Conservation (phyloP, 2,329 filamentous ascomycete genomes). For the Penicillium sp. region DNA sequence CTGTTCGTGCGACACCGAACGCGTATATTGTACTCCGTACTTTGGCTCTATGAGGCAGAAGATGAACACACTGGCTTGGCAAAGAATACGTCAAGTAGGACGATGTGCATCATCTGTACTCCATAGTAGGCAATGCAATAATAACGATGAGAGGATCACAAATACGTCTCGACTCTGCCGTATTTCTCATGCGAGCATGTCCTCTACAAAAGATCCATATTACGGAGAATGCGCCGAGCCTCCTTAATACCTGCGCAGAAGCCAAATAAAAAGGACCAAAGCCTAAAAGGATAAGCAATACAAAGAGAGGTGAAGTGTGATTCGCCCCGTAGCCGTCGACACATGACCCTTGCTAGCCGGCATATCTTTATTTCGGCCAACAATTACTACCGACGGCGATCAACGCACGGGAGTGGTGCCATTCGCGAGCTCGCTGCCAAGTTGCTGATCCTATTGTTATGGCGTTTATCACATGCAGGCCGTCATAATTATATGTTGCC, state of each 20-base stretch:
- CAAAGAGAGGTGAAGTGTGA: no score
- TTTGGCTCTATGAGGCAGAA: background rate
- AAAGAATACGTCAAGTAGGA: no score
- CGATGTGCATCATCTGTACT: no score
- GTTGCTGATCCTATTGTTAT: background rate
- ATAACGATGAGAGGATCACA: no score
- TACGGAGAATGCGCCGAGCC: background rate
- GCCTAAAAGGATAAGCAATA: background rate
- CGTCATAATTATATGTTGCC: slow-evolving; percentile 1
- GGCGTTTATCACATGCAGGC: background rate
- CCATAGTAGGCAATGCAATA: background rate
- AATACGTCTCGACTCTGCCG: background rate
- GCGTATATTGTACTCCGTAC: slow-evolving; percentile 6
- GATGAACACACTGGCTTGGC: background rate
- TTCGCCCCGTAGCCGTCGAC: background rate
- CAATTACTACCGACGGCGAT: background rate
- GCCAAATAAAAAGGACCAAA: background rate
- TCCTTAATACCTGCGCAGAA: background rate
- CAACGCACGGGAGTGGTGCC: background rate
- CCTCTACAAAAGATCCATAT: background rate
- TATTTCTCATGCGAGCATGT: no score
- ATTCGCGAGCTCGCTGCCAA: background rate
- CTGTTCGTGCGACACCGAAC: slow-evolving; percentile 12
- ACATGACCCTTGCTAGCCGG: background rate
- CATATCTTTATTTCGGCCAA: slow-evolving; percentile 3